Percentiles rank a stretch among this genome's conserved stretches.
phyloP scores from a whole-genome alignment of 305 asterid genomes.

The Solanum aculeatissimum region DNA sequence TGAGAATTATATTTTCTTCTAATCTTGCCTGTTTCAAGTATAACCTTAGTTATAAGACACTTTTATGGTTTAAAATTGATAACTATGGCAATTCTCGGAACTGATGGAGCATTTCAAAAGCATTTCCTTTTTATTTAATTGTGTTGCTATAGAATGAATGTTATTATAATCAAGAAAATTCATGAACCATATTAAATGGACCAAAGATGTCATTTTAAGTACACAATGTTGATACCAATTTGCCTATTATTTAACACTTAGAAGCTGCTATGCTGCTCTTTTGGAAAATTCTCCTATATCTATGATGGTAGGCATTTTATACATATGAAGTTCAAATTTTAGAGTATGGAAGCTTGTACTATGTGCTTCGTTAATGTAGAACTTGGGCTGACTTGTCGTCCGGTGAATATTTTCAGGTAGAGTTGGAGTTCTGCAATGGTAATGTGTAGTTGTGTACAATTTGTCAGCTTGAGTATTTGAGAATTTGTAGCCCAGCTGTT shows the following conservation, averaged over 20 bases:
- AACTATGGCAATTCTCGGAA: not conserved
- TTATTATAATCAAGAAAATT: not conserved
- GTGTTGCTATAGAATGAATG: not conserved
- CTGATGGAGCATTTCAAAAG: not conserved
- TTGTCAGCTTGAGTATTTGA: conserved; percentile 65
- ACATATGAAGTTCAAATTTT: not conserved
- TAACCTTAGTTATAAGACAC: not conserved
- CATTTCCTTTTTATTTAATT: not conserved
- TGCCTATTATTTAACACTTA: not conserved
- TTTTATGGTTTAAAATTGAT: not conserved
- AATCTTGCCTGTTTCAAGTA: not conserved
- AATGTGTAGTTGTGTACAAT: conserved; percentile 7
- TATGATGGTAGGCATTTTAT: not conserved
- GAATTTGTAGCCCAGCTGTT: conserved; percentile 69
- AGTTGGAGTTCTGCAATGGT: conserved; percentile 53
- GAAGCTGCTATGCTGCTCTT: not conserved
- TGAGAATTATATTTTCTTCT: not conserved
- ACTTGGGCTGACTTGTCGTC: not conserved
- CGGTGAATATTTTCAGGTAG: conserved; percentile 35
- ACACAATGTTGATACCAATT: not conserved
- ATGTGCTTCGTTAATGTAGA: not conserved
- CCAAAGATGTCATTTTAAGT: not conserved
- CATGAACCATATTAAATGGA: not conserved
- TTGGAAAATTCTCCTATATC: not conserved
- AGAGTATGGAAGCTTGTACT: not conserved